Percentiles rank a stretch among this genome's conserved stretches.
Conservation (phyloP, 345 rosid species). For the Luvunga scandens region DNA sequence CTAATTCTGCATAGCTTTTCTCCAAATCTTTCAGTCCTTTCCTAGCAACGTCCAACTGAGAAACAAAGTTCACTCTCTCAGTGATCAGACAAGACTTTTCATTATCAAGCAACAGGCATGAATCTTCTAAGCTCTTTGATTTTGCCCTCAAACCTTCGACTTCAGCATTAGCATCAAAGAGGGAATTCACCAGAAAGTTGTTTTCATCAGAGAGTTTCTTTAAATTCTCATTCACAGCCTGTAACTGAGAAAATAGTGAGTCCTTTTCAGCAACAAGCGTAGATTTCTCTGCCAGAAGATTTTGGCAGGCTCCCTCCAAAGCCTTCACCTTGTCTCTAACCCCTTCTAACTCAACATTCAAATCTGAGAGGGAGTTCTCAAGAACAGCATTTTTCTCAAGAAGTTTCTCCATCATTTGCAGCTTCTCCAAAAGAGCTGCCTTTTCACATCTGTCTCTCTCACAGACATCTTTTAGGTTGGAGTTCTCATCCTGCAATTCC, state of each 20-base stretch:
- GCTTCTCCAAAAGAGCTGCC: conserved; percentile 54
- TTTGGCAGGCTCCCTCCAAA: conserved; percentile 64
- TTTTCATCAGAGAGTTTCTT: conserved; percentile 63
- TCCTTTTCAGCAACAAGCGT: conserved; percentile 63
- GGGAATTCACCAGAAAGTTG: conserved; percentile 67
- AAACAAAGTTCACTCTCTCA: conserved; percentile 53
- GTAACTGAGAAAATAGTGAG: conserved; percentile 51
- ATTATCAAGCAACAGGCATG: conserved; percentile 51
- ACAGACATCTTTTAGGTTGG: conserved; percentile 45
- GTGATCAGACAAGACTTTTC: conserved; percentile 54
- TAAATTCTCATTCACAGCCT: conserved; percentile 45
- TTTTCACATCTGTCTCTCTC: conserved; percentile 61
- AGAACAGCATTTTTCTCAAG: conserved; percentile 67
- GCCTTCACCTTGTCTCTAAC: conserved; percentile 59
- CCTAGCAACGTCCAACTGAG: conserved; percentile 47
- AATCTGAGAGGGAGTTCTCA: conserved; percentile 85
- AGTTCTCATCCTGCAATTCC: conserved; percentile 63
- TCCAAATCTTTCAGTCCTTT: conserved; percentile 54
- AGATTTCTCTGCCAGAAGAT: conserved; percentile 62
- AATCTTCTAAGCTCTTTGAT: conserved; percentile 60
- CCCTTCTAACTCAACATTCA: conserved; percentile 80
- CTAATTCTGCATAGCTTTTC: conserved; percentile 46
- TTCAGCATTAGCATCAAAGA: conserved; percentile 69
- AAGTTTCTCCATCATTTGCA: conserved; percentile 76
- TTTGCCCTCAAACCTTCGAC: conserved; percentile 57